Evolutionary conservation across 257 asterid genomes (phyloP).

Genomic region (Solanum sparsipilum): DNA sequence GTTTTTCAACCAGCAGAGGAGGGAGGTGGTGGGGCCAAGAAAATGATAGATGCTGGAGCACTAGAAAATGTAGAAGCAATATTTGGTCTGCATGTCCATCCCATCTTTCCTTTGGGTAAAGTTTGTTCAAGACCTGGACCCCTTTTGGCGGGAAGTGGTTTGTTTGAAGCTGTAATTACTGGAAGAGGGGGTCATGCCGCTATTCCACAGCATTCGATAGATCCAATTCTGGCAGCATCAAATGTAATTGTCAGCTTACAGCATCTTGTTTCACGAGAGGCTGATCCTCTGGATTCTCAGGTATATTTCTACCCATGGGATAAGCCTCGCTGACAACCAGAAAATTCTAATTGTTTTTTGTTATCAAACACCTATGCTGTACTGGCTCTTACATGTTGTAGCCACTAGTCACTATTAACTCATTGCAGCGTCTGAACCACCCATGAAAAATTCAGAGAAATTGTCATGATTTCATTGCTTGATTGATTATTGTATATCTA

Average conservation of each 20-base stretch:
- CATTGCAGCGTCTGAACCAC: not conserved
- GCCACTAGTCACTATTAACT: not conserved
- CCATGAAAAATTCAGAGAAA: not conserved
- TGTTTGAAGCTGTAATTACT: conserved; percentile 76
- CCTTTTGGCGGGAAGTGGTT: conserved; percentile 70
- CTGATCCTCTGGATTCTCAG: conserved; percentile 98
- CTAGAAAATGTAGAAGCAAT: conserved; percentile 72
- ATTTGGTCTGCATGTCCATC: conserved; percentile 52
- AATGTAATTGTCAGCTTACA: conserved; percentile 80
- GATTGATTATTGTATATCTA: not conserved
- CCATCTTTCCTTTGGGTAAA: conserved; percentile 38
- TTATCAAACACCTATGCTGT: not conserved
- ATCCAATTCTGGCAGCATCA: conserved; percentile 85
- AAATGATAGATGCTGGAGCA: conserved; percentile 70
- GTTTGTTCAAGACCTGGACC: conserved; percentile 61
- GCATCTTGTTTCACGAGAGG: conserved; percentile 82
- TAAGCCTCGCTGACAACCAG: not conserved
- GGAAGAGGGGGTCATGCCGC: conserved; percentile 99
- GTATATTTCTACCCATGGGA: conserved; percentile 14
- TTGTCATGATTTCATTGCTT: not conserved
- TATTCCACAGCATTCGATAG: conserved; percentile 83
- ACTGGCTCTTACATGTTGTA: not conserved
- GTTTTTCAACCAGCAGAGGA: conserved; percentile 99
- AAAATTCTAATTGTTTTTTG: not conserved
- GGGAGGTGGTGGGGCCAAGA: conserved; percentile 93